Percentiles rank a stretch among this genome's conserved stretches.
Conservation (phyloP, 768 basidiomycete species). For the Pholiota conissans region DNA sequence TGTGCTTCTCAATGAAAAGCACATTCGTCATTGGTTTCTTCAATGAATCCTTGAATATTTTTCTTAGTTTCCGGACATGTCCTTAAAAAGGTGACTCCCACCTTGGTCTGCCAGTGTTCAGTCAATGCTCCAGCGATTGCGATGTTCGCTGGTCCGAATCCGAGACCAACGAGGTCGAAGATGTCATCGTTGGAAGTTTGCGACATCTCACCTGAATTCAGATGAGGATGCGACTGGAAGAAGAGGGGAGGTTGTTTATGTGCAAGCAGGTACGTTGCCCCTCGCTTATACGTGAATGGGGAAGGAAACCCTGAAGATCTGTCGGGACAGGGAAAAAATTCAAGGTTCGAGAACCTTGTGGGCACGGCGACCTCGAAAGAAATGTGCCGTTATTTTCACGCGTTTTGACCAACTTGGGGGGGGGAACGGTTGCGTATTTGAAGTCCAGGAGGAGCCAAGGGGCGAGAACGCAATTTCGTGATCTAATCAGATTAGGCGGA, state of each 20-base stretch:
- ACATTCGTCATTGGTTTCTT: constrained; percentile 25
- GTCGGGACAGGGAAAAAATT: constrained; percentile 4
- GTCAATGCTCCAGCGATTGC: constrained; percentile 49
- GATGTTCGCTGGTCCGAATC: constrained; percentile 55
- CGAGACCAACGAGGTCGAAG: constrained; percentile 50
- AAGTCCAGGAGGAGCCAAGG: neutral
- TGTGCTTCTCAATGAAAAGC: constrained; percentile 50
- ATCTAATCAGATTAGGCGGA: constrained; percentile 30
- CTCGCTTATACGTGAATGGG: constrained; percentile 10
- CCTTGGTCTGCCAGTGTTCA: constrained; percentile 35
- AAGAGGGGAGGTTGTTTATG: neutral
- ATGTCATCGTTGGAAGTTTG: constrained; percentile 20
- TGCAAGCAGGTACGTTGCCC: neutral
- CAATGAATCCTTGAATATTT: neutral
- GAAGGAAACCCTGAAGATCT: constrained; percentile 6
- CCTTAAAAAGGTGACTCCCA: neutral
- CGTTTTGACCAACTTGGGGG: constrained; percentile 1
- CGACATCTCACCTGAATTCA: constrained; percentile 14
- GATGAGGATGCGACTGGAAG: neutral
- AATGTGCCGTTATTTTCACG: constrained; percentile 7
- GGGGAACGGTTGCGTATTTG: neutral
- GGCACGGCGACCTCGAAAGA: neutral
- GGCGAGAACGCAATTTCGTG: constrained; percentile 1
- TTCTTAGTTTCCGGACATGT: neutral
- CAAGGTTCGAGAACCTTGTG: constrained; percentile 14